Evolutionary conservation across 495 filamentous ascomycete genomes (phyloP).

Genomic region (Penicillium coprophilum): DNA sequence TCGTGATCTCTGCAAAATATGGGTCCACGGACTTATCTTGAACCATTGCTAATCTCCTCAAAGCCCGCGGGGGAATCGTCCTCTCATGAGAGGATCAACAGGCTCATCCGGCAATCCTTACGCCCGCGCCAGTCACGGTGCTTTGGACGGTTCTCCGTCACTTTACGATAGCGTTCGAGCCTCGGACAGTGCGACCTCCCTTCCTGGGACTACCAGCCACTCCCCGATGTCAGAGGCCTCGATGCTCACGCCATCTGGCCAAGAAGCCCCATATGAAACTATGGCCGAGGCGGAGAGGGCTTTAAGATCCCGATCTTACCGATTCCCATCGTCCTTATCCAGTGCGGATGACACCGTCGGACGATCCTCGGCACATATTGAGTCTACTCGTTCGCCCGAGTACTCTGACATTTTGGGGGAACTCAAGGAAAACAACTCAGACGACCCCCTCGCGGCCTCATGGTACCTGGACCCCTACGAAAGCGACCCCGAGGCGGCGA

Average conservation of each 20-base stretch:
- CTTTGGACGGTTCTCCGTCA: slow-evolving; percentile 36
- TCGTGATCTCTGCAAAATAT: slow-evolving; percentile 2
- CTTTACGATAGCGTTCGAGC: slow-evolving; percentile 37
- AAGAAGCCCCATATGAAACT: slow-evolving; percentile 30
- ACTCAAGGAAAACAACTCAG: slow-evolving; percentile 30
- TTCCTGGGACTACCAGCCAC: slow-evolving; percentile 36
- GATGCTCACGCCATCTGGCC: slow-evolving; percentile 31
- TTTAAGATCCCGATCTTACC: slow-evolving; percentile 22
- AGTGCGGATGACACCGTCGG: slow-evolving; percentile 18
- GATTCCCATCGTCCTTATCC: slow-evolving; percentile 17
- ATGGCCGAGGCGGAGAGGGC: slow-evolving; percentile 30
- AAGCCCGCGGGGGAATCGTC: slow-evolving; percentile 43
- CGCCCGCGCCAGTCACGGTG: slow-evolving; percentile 15
- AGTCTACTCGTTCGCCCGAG: slow-evolving; percentile 22
- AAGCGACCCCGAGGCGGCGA: slow-evolving; percentile 45
- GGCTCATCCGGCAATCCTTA: slow-evolving; percentile 24
- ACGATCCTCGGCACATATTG: slow-evolving; percentile 16
- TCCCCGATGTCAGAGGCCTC: slow-evolving; percentile 40
- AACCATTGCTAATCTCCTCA: slow-evolving; percentile 14
- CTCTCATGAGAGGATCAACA: slow-evolving; percentile 26
- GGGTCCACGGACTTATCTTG: neutral
- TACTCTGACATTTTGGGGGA: slow-evolving; percentile 40
- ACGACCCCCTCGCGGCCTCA: slow-evolving; percentile 51
- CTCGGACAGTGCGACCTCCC: slow-evolving; percentile 37
- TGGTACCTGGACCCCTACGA: slow-evolving; percentile 68